Base-by-base conservation (phyloP, 768 basidiomycete species). In the Lactifluus hygrophoroides region DNA sequence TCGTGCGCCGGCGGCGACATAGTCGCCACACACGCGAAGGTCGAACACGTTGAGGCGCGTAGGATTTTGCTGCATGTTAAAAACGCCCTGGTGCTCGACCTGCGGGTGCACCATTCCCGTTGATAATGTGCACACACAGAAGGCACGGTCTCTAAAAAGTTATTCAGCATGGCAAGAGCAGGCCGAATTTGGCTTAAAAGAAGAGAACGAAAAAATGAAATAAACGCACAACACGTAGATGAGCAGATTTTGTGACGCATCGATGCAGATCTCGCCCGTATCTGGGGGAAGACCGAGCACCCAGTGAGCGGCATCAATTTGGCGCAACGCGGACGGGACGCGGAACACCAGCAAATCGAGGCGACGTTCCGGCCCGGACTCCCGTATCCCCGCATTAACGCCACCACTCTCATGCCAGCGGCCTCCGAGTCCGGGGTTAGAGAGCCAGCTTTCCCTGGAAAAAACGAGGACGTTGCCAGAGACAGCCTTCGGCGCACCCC, bases 181-280 rank as follows among this genome's bases (percentile, higher is more conserved):
- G n/a, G n/a, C n/a, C n/a, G n/a, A n/a, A n/a, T n/a, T n/a, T n/a
- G n/a, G n/a, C n/a, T n/a, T n/a, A n/a, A n/a, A n/a, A n/a, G n/a
- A n/a, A n/a, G n/a, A n/a, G n/a, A n/a, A n/a, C n/a, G n/a, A n/a
- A n/a, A n/a, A n/a, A n/a, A n/a, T 43, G 43, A 14, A 34, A 43
- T 16, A 35, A n/a, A 56, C 58, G 35, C 35, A 60, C 58, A 37
- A 21, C 0, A 45, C 25, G 49, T 49, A 60, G 27, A 60, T 55
- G 21, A 60, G 43, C n/a, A 60, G 19, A 42, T 60, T 54, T 9
- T 56, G 59, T 17, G 54, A 44, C 14, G 43, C 54, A 17, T 60
- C 59, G 7, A 60, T 56, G 37, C 59, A 56, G 13, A 51, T 0
- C 14, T 34, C 49, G 5, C 35, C 2, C 1, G 7, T 25, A 8